phyloP scores from a whole-genome alignment of 2,329 filamentous ascomycete genomes.

The Amphichorda felina region DNA sequence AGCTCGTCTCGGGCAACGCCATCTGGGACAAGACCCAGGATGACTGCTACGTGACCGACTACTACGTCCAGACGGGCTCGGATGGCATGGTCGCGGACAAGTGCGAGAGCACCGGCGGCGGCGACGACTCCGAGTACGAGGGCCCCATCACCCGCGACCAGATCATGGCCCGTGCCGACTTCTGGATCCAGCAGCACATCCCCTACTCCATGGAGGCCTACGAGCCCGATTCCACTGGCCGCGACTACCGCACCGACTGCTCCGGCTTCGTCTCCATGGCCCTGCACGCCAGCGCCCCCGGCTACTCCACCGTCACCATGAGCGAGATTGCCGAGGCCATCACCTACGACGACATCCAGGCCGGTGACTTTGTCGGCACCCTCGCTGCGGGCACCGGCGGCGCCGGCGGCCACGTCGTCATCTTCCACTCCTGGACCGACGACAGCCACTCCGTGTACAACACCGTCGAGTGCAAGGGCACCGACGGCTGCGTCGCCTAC shows the following conservation, averaged over 20 bases:
- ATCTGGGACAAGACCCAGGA: too few relatives aligned
- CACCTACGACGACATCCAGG: conserved; percentile 3
- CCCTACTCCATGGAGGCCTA: conserved; percentile 5
- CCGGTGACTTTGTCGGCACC: conserved; percentile 5
- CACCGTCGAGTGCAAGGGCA: conserved; percentile 5
- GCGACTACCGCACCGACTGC: conserved; percentile 6
- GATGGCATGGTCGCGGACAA: not conserved
- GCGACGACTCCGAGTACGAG: conserved; percentile 1
- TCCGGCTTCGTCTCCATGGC: conserved; percentile 7
- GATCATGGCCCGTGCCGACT: conserved; percentile 5
- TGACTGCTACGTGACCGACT: conserved; percentile 3
- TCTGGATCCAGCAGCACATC: conserved; percentile 4
- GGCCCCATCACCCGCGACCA: conserved; percentile 3
- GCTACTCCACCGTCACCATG: conserved; percentile 4
- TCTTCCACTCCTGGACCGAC: conserved; percentile 4
- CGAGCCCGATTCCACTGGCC: conserved; percentile 4
- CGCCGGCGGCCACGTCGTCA: conserved; percentile 4
- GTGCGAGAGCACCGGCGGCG: not conserved
- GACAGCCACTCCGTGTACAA: conserved; percentile 1
- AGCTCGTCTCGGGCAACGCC: not conserved
- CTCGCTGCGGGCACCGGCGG: conserved; percentile 5
- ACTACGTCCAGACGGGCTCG: conserved; percentile 2
- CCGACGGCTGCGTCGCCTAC: conserved; percentile 4
- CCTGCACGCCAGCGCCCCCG: conserved; percentile 2
- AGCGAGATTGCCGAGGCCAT: conserved; percentile 5